Evolutionary conservation across 1,284 basidiomycete genomes (phyloP).

Genomic region (Gymnopus androsaceus): DNA sequence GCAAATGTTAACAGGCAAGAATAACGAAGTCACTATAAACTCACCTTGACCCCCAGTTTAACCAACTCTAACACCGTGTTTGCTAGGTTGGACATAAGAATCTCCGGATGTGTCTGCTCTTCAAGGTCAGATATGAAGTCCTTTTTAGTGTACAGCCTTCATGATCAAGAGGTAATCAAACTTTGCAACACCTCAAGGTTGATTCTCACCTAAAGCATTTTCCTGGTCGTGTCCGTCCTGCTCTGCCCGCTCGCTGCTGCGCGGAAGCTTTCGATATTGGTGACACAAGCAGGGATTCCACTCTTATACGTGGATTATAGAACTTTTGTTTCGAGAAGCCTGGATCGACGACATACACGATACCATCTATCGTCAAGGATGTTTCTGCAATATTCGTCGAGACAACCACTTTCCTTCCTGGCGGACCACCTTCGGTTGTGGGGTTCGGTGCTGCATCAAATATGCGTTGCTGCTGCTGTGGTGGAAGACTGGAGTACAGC

Average conservation of each 20-base stretch:
- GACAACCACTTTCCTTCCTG: slow-evolving; percentile 92
- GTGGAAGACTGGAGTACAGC: slow-evolving; percentile 91
- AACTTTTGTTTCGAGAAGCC: slow-evolving; percentile 98
- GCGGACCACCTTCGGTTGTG: slow-evolving; percentile 66
- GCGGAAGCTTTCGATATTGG: slow-evolving; percentile 97
- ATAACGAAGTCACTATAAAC: not conserved
- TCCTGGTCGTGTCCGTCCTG: slow-evolving; percentile 92
- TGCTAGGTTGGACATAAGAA: slow-evolving; percentile 88
- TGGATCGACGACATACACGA: slow-evolving; percentile 98
- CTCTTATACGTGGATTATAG: slow-evolving; percentile 94
- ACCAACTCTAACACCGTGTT: slow-evolving; percentile 95
- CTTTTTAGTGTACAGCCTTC: slow-evolving; percentile 90
- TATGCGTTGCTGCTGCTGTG: slow-evolving; percentile 92
- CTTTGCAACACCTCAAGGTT: not conserved
- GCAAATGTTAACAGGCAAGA: not conserved
- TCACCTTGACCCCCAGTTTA: slow-evolving; percentile 68
- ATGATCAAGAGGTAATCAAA: not conserved
- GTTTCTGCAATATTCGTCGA: slow-evolving; percentile 99
- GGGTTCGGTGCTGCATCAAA: slow-evolving; percentile 85
- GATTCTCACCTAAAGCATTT: slow-evolving; percentile 76
- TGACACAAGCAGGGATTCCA: slow-evolving; percentile 91
- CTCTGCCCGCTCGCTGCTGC: slow-evolving; percentile 95
- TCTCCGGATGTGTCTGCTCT: slow-evolving; percentile 97
- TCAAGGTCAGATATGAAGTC: slow-evolving; percentile 96
- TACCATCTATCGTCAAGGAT: slow-evolving; percentile 96